Evolutionary conservation across 2,329 filamentous ascomycete genomes (phyloP), one percentile per base, ranked within the genome.

Genomic region (Aureobasidium sp.): DNA sequence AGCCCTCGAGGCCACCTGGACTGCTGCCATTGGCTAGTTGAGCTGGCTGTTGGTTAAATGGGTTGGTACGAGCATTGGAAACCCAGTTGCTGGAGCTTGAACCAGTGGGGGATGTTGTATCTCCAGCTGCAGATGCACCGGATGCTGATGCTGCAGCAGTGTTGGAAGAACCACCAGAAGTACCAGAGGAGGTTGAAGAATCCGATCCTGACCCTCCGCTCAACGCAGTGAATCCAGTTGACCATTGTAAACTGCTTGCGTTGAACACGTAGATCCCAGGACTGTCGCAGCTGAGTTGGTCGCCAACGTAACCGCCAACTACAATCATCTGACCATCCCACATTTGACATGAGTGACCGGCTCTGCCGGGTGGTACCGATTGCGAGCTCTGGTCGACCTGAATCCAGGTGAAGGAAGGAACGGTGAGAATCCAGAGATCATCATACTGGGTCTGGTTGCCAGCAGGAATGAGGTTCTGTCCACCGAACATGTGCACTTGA

Each of bases 251-350:
- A 39, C 82, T 84, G 10, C 84, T 88, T 57, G 92, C 77, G 69
- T 95, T 92, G 75, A 91, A 93, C 29, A 90, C 83, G 70, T 90
- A 90, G 64, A 91, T 80, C 1, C 87, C 87, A 0, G 86, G 85
- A 17, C 76, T 82, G 67, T 91, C 88, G 71, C 88, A 90, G 3
- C 76, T 81, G 50, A 84, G 77, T 12, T 84, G 76, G 29, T 78
- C 74, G 2, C 84, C 85, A 8, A 86, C 81, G 66, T 84, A 87
- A 12, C 90, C 90, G 29, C 90, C 90, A 15, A 93, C 78, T 8
- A 87, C 81, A 65, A 94, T 79, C 86, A 95, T 92, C 72, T 93
- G 90, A 63, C 87, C 86, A 17, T 91, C 87, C 75, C 90, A 93
- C 68, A 84, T 83, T 67, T 92, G 84, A 74, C 90, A 94, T 41